These are phyloP conservation scores for Eleusine indica DNA, from an alignment of 176 grass and related monocot genomes.

Conservation along the genomic window DNA sequence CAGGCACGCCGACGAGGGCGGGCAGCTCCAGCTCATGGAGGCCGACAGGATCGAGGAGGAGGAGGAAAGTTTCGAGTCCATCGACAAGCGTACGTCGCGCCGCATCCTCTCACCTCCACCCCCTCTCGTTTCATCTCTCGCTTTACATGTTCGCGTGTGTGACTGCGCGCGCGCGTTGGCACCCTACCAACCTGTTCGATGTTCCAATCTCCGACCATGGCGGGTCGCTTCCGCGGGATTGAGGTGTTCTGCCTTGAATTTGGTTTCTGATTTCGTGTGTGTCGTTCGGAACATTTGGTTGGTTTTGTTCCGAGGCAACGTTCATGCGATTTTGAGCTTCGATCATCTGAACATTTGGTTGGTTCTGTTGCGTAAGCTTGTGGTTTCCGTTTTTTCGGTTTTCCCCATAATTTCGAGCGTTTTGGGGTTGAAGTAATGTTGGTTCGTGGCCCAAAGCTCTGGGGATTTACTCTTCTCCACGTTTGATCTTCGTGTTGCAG, in stretches of 20 bases:
- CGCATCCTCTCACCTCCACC: background rate
- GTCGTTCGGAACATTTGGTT: background rate
- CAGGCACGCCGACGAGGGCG: conserved; percentile 73
- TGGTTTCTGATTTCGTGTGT: background rate
- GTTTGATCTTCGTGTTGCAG: background rate
- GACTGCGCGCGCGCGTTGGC: background rate
- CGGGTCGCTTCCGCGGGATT: background rate
- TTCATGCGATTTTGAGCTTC: background rate
- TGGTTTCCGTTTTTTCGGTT: background rate
- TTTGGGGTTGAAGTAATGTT: background rate
- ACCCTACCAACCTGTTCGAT: background rate
- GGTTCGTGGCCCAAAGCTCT: background rate
- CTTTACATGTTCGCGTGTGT: conserved; percentile 19
- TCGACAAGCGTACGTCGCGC: conserved; percentile 71
- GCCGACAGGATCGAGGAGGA: conserved; percentile 62
- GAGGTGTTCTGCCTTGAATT: background rate
- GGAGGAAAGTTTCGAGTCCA: conserved; percentile 86
- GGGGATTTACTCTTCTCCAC: background rate
- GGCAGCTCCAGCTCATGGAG: conserved; percentile 92
- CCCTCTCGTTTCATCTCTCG: background rate
- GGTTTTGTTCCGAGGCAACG: background rate
- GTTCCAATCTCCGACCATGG: background rate
- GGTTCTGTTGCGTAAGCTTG: conserved; percentile 15
- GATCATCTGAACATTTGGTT: background rate
- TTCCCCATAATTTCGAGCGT: conserved; percentile 2